Evolutionary conservation across 768 basidiomycete genomes (phyloP).

Genomic region (Royoungia palumana): DNA sequence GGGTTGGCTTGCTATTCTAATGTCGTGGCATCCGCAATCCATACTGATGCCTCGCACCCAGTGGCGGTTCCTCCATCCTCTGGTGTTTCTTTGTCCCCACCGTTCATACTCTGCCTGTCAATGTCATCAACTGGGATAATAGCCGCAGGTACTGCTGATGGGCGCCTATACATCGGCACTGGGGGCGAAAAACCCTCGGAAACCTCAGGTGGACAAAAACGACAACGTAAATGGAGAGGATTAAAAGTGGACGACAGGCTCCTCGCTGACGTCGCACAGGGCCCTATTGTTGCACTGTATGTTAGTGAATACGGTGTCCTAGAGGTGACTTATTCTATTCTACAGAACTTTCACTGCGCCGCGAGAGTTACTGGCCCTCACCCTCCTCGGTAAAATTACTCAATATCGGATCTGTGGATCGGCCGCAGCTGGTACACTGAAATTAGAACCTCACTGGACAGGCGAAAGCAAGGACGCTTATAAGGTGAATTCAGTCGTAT

Average conservation of each 20-base stretch:
- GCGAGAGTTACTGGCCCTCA: slow-evolving; percentile 49
- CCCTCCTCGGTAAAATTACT: slow-evolving; percentile 56
- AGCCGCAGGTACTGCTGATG: slow-evolving; percentile 75
- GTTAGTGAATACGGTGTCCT: slow-evolving; percentile 15
- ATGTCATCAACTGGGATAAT: slow-evolving; percentile 57
- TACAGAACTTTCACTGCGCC: slow-evolving; percentile 49
- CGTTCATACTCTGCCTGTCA: slow-evolving; percentile 65
- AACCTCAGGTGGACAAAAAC: slow-evolving; percentile 42
- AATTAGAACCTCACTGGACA: slow-evolving; percentile 46
- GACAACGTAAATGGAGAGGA: slow-evolving; percentile 71
- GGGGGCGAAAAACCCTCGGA: slow-evolving; percentile 54
- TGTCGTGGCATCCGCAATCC: background rate
- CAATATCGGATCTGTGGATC: slow-evolving; percentile 46
- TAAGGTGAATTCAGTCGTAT: slow-evolving; percentile 66
- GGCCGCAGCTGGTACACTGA: slow-evolving; percentile 35
- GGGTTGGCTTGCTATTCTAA: slow-evolving; percentile 35
- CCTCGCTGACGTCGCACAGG: slow-evolving; percentile 56
- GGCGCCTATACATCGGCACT: slow-evolving; percentile 63
- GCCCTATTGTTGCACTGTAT: slow-evolving; percentile 72
- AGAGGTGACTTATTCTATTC: slow-evolving; percentile 1
- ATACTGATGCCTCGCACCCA: slow-evolving; percentile 3
- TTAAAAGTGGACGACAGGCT: slow-evolving; percentile 46
- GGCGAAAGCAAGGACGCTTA: slow-evolving; percentile 39
- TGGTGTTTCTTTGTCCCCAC: slow-evolving; percentile 64
- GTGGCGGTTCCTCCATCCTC: slow-evolving; percentile 41